Evolutionary conservation across 202 grass and related monocot species (phyloP).

Genomic region (Schoenoplectus tabernaemontani): DNA sequence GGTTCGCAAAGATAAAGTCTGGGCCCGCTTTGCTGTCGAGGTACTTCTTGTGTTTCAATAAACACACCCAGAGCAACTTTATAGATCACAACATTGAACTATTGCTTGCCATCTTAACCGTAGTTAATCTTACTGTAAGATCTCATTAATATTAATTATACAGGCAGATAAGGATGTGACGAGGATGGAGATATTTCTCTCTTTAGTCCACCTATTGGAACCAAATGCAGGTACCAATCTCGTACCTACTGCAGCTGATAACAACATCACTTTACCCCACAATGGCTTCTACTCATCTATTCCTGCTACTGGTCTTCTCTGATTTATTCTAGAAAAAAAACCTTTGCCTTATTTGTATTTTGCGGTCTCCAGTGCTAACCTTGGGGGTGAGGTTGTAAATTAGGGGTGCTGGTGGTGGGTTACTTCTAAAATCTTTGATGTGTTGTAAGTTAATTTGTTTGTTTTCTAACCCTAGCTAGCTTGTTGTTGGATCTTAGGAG

Average conservation of each 20-base stretch:
- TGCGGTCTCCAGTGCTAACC: constrained; percentile 12
- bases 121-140: background rate
- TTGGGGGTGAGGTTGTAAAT: constrained; percentile 26
- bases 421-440: constrained; percentile 14
- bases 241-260: constrained; percentile 23
- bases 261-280: constrained; percentile 28
- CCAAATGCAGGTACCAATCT: constrained; percentile 27
- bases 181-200: constrained; percentile 60
- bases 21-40: constrained; percentile 57
- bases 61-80: background rate
- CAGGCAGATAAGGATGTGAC: constrained; percentile 59
- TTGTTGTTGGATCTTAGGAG: constrained; percentile 2
- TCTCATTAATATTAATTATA: background rate
- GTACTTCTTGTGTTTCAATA: constrained; percentile 27
- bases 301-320: constrained; percentile 35
- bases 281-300: constrained; percentile 28
- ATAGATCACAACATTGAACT: background rate
- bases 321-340: constrained; percentile 16
- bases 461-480: constrained; percentile 24
- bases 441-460: constrained; percentile 21
- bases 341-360: constrained; percentile 19
- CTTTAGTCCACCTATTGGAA: constrained; percentile 47
- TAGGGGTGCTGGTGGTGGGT: constrained; percentile 14
- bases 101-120: too few species aligned
- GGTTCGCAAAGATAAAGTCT: constrained; percentile 53